Evolutionary conservation across 805 yeast species (phyloP).

Genomic region (Metschnikowia sp.): DNA sequence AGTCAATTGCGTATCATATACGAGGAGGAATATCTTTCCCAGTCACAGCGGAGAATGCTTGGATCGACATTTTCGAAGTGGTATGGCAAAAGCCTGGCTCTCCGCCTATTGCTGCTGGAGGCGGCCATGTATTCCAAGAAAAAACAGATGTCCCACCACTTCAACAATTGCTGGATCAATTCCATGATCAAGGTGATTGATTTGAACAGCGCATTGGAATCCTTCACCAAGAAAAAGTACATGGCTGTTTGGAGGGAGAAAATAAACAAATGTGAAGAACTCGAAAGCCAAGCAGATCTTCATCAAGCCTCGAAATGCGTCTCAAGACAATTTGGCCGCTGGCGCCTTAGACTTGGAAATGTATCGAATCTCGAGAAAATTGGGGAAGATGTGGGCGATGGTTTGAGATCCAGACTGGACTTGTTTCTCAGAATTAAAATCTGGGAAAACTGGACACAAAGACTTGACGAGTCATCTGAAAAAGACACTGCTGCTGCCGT

Average conservation of each 20-base stretch:
- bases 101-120: constrained; percentile 10
- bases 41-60: neutral
- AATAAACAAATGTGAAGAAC: neutral
- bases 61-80: constrained; percentile 11
- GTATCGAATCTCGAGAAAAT: neutral
- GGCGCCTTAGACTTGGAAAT: neutral
- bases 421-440: neutral
- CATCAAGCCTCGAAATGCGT: neutral
- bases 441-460: constrained; percentile 3
- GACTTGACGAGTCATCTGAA: neutral
- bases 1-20: constrained; percentile 15
- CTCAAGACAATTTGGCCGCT: neutral
- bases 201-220: constrained; percentile 1
- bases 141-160: constrained; percentile 8
- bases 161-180: constrained; percentile 10
- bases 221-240: constrained; percentile 12
- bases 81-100: constrained; percentile 9
- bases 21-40: constrained; percentile 8
- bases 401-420: constrained; percentile 2
- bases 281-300: too few species aligned
- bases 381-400: neutral
- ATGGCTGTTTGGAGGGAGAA: constrained; percentile 9
- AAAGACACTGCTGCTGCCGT: neutral
- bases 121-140: constrained; percentile 14
- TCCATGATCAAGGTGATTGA: constrained; percentile 16